Evolutionary conservation across 2,329 filamentous ascomycete species (phyloP), one percentile per base, ranked within the genome.

Genomic region (Cercospora sp.): DNA sequence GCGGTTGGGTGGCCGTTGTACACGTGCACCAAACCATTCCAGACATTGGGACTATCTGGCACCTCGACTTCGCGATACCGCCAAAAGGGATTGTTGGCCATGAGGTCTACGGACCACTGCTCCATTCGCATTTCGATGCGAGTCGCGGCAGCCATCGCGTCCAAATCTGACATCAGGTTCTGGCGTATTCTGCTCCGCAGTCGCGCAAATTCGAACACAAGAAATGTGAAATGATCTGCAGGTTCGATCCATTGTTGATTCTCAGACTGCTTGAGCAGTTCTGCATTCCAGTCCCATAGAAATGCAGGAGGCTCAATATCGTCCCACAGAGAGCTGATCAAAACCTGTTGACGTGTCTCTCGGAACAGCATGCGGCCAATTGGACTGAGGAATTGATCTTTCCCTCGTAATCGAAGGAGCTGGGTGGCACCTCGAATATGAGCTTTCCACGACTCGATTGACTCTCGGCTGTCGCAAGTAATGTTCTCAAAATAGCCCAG

Each of bases 401-500:
- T 72, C 12, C 76, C 76, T 24, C 79, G 75, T 18, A 79, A 16
- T 61, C 75, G 75, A 24, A 80, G 71, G 9, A 81, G 71, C 37
- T 79, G 75, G 26, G 77, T 74, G 12, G 78, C 76, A 28, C 79
- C 79, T 30, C 72, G 74, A 45, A 80, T 78, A 66, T 81, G 79
- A 32, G 78, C 79, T 74, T 79, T 80, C 79, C 78, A 80, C 6
- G 78, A 77, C 26, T 77, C 67, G 53, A 78, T 75, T 18, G 74
- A 76, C 43, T 75, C 71, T 34, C 70, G 64, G 26, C 71, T 73
- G 59, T 77, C 75, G 69, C 77, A 77, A 10, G 73, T 73, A n/a
- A 78, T 68, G 40, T 76, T 77, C 71, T 81, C 79, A 67, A 77
- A 81, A 28, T 79, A 77, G 53, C 80, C 77, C 7, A 80, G 74